Base-by-base conservation (phyloP, 2,329 filamentous ascomycete genomes). In the Penicillium sp. region DNA sequence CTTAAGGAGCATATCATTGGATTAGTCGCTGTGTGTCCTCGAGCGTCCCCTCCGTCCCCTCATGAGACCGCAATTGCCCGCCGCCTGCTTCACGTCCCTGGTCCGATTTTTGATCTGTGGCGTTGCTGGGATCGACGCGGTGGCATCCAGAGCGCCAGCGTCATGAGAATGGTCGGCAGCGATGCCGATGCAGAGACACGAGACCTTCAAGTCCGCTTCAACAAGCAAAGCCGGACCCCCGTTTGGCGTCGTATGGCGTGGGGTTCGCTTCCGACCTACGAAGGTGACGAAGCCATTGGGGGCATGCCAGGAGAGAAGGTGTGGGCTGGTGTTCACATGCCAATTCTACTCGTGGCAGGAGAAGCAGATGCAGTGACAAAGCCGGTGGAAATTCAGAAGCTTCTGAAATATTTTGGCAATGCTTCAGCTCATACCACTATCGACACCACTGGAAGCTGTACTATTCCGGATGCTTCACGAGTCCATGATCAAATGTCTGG, bases 201-300 rank as follows among this genome's bases (percentile, higher is more conserved):
- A 60, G 73, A 71, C 47, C 68, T 75, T 35, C 77, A 80, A 61
- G 66, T 76, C 31, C 69, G 72, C 35, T 80, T 73, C 75, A 97
- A 97, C 70, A 81, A 83, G 56, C 91, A 96, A 70, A 96, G 90
- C 59, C 85, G 82, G 61, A 94, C 92, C 0, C 81, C 88, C 0
- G 89, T 94, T 0, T 96, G 90, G 82, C 85, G 89, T 61, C 85
- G 91, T 37, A 92, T 96, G 85, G 86, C 87, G 0, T 85, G 81
- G 71, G 90, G 92, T 0, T 80, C 81, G 49, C 78, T 94, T 23
- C 88, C 90, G 0, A 74, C 71, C 0, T 88, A 87, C 55, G 70
- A 79, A 3, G 68, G 79, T 15, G 54, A 81, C 1, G 71, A 79
- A 25, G 73, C 84, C 0, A 68, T 71, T 8, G 85, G 86, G 3